phyloP scores from a whole-genome alignment of 2,329 filamentous ascomycete genomes.

The Cladosporium sp. region DNA sequence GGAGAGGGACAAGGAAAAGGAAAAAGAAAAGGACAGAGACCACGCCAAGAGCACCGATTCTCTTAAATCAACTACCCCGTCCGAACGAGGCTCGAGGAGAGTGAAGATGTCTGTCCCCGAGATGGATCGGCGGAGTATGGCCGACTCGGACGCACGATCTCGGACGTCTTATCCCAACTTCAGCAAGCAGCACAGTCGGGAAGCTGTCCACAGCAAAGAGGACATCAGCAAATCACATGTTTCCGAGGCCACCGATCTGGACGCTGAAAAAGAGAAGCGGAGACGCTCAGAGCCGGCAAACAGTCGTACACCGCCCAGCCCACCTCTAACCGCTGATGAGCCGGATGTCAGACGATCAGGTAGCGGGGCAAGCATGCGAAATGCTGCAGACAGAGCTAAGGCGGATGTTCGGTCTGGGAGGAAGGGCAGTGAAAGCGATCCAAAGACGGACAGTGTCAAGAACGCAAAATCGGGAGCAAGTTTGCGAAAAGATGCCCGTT shows the following conservation, averaged over 20 bases:
- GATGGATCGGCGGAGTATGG: slow-evolving; percentile 45
- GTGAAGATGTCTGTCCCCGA: slow-evolving; percentile 43
- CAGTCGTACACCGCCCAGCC: slow-evolving; percentile 47
- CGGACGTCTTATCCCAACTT: slow-evolving; percentile 74
- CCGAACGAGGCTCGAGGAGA: slow-evolving; percentile 20
- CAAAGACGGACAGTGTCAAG: slow-evolving; percentile 39
- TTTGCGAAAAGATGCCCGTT: slow-evolving; percentile 41
- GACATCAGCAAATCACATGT: slow-evolving; percentile 35
- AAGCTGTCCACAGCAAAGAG: slow-evolving; percentile 66
- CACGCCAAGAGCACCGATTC: slow-evolving; percentile 24
- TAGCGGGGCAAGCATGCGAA: slow-evolving; percentile 47
- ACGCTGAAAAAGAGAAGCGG: slow-evolving; percentile 31
- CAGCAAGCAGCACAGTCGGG: slow-evolving; percentile 90
- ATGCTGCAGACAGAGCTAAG: slow-evolving; percentile 39
- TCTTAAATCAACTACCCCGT: slow-evolving; percentile 23
- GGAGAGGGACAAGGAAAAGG: slow-evolving; percentile 25
- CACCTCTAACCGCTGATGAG: slow-evolving; percentile 48
- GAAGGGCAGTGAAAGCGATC: slow-evolving; percentile 44
- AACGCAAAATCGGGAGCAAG: slow-evolving; percentile 45
- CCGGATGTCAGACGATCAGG: slow-evolving; percentile 46
- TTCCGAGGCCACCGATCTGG: slow-evolving; percentile 46
- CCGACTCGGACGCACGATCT: slow-evolving; percentile 39
- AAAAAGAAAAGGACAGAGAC: slow-evolving; percentile 23
- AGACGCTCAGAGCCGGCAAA: slow-evolving; percentile 33
- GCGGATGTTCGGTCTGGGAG: slow-evolving; percentile 41